These are phyloP conservation scores for Yamadazyma sp. DNA, from an alignment of 1,139 yeast genomes.

Conservation along the genomic window DNA sequence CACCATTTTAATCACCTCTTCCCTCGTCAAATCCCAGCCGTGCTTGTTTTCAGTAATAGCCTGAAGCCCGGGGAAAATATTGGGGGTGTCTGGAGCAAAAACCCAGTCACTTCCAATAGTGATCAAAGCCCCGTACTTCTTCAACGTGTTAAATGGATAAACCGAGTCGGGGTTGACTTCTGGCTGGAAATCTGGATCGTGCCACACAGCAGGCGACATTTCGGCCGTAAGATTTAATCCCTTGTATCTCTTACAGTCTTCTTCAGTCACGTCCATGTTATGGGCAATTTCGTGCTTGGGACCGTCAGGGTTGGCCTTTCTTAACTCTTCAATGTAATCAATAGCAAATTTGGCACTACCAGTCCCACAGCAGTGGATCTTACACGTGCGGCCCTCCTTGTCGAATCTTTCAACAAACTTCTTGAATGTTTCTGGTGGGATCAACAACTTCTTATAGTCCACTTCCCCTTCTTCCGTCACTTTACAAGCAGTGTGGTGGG, in stretches of 20 bases:
- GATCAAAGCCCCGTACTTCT: slow-evolving; percentile 20
- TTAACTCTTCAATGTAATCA: slow-evolving; percentile 21
- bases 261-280: slow-evolving; percentile 21
- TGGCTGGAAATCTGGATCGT: slow-evolving; percentile 22
- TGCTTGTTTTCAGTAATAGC: slow-evolving; percentile 22
- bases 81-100: slow-evolving; percentile 23
- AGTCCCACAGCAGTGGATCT: slow-evolving; percentile 23
- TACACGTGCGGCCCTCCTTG: slow-evolving; percentile 21
- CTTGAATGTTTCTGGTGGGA: slow-evolving; percentile 22
- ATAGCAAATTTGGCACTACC: slow-evolving; percentile 22
- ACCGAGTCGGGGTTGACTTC: slow-evolving; percentile 21
- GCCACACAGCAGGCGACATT: slow-evolving; percentile 24
- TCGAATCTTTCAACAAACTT: slow-evolving; percentile 20
- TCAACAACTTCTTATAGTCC: slow-evolving; percentile 18
- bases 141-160: slow-evolving; percentile 21
- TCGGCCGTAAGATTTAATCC: slow-evolving; percentile 20
- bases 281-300: slow-evolving; percentile 23
- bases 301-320: slow-evolving; percentile 20
- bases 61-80: slow-evolving; percentile 23
- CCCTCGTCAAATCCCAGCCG: slow-evolving; percentile 22
- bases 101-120: slow-evolving; percentile 26
- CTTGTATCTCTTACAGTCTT: slow-evolving; percentile 20
- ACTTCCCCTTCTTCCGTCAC: slow-evolving; percentile 18
- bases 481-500: slow-evolving; percentile 20
- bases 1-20: slow-evolving; percentile 19